Percentiles rank a stretch among this genome's conserved stretches.
These are phyloP conservation scores for Volvariella surrecta DNA, from an alignment of 1,284 basidiomycete species.

Conservation along the genomic window DNA sequence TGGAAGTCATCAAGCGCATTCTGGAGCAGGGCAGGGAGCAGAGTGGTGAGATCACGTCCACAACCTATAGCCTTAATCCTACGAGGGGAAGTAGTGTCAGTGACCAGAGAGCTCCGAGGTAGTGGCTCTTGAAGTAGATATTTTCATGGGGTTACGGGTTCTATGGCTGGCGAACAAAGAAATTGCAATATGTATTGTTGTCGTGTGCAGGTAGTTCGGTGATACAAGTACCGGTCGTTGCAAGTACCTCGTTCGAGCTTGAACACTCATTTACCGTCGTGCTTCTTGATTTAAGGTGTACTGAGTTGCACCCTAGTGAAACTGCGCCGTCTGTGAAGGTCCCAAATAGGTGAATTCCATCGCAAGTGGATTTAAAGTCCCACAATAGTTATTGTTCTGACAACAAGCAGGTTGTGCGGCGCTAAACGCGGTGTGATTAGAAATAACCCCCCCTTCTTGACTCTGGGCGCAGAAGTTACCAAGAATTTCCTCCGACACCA, in stretches of 20 bases:
- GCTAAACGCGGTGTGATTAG: constrained; percentile 10
- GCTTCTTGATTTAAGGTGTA: neutral
- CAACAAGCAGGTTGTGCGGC: constrained; percentile 21
- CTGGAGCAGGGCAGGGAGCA: constrained; percentile 57
- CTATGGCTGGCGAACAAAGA: neutral
- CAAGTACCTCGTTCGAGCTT: no score
- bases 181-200: neutral
- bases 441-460: neutral
- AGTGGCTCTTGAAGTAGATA: neutral
- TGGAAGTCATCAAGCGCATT: constrained; percentile 50
- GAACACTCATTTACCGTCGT: no score
- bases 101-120: neutral
- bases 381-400: constrained; percentile 18
- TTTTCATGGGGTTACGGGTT: neutral
- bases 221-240: no score
- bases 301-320: constrained; percentile 15
- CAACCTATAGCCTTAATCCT: constrained; percentile 12
- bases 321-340: constrained; percentile 11
- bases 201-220: no score
- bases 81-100: constrained; percentile 28
- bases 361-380: constrained; percentile 1
- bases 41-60: constrained; percentile 32
- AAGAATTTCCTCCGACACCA: constrained; percentile 17
- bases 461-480: constrained; percentile 13
- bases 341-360: constrained; percentile 1